A percentile compares a stretch with the other conserved stretches of the same genome.
Conservation (phyloP, 2,329 filamentous ascomycete species). For the Cytospora piceae region DNA sequence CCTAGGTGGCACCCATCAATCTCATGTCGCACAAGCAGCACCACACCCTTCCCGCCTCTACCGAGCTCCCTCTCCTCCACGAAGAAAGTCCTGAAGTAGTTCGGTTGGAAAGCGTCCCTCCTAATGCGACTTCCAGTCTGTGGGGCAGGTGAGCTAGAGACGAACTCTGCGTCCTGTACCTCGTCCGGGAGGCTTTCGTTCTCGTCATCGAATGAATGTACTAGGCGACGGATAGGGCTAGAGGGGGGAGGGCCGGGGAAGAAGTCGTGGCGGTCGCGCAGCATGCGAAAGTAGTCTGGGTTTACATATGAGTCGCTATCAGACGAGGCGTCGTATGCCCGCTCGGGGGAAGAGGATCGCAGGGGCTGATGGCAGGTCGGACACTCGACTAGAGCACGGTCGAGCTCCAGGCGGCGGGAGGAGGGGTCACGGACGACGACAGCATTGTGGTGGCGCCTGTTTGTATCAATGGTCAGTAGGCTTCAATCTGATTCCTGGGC, state of each 20-base stretch:
- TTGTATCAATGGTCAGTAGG: background rate
- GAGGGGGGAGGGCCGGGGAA: constrained; percentile 52
- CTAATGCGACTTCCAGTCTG: constrained; percentile 72
- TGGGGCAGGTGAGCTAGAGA: constrained; percentile 56
- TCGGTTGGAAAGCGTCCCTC: constrained; percentile 82
- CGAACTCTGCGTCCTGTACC: constrained; percentile 50
- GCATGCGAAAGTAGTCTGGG: constrained; percentile 94
- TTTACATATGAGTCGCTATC: constrained; percentile 74
- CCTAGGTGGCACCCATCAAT: constrained; percentile 88
- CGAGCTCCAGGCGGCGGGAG: constrained; percentile 81
- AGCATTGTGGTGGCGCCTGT: constrained; percentile 86
- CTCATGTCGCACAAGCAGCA: constrained; percentile 89
- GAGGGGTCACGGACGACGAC: constrained; percentile 88
- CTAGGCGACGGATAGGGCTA: constrained; percentile 58
- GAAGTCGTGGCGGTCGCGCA: constrained; percentile 60
- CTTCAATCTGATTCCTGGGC: background rate
- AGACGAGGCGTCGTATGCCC: constrained; percentile 51
- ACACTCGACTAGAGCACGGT: constrained; percentile 73
- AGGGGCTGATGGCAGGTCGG: constrained; percentile 87
- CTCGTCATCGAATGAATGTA: constrained; percentile 47
- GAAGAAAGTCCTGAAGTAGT: constrained; percentile 94
- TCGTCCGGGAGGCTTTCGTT: constrained; percentile 35
- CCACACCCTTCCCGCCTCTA: constrained; percentile 90
- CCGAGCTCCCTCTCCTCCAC: constrained; percentile 86
- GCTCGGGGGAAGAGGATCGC: constrained; percentile 53